Conservation (phyloP, 202 grass and related monocot species). For the Miscanthus sacchariflorus region DNA sequence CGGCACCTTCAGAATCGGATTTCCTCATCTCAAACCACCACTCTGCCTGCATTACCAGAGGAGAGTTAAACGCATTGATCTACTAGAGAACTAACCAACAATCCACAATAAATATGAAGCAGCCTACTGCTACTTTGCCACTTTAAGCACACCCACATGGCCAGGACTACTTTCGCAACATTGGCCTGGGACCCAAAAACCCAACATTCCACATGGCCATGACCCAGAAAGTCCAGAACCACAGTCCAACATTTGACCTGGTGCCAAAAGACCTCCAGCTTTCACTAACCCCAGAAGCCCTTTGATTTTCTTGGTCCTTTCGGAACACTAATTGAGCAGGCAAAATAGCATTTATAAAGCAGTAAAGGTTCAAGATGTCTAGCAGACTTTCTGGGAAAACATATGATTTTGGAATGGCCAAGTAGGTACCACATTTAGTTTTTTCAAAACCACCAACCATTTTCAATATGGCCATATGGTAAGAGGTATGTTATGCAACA, state of each 20-base stretch:
- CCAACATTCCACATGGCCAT: neutral
- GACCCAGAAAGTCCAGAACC: neutral
- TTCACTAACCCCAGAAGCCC: neutral
- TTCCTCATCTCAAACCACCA: conserved; percentile 65
- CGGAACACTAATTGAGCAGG: neutral
- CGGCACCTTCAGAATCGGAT: neutral
- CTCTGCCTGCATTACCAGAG: conserved; percentile 60
- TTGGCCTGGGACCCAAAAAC: conserved; percentile 4
- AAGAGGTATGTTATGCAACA: neutral
- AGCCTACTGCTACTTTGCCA: neutral
- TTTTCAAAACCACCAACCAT: neutral
- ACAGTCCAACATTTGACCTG: neutral
- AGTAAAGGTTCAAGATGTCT: neutral
- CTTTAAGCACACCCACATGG: conserved; percentile 26
- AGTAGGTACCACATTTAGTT: neutral
- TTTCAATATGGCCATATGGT: neutral
- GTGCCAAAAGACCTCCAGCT: conserved; percentile 11
- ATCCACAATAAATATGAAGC: neutral
- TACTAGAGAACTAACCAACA: neutral
- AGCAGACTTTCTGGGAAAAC: neutral
- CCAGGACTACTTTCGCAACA: neutral
- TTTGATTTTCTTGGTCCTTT: neutral
- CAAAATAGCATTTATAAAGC: neutral
- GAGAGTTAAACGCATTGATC: neutral
- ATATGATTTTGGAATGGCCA: neutral